phyloP scores from a whole-genome alignment of 495 filamentous ascomycete species.

The Xylaria cubensis region DNA sequence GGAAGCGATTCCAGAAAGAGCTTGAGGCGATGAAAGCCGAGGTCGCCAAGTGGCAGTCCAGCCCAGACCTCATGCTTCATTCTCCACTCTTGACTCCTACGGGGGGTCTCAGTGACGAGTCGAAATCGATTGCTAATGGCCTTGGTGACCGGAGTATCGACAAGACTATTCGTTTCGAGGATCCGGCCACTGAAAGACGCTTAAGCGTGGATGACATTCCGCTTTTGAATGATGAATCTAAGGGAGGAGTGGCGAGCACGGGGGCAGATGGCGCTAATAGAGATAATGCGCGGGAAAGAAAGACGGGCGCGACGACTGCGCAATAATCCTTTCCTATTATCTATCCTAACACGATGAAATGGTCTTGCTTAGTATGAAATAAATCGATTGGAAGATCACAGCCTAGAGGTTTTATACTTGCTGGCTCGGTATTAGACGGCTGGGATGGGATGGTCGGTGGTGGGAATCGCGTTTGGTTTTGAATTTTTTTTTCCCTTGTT shows the following conservation, averaged over 20 bases:
- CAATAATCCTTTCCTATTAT: neutral
- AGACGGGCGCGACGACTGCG: slow-evolving; percentile 27
- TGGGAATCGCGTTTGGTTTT: neutral
- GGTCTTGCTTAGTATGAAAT: neutral
- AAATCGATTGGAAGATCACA: neutral
- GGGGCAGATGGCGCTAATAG: slow-evolving; percentile 50
- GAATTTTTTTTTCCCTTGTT: neutral
- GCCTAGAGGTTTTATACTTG: neutral
- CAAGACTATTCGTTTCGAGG: slow-evolving; percentile 34
- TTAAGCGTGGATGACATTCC: slow-evolving; percentile 62
- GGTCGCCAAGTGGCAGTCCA: slow-evolving; percentile 85
- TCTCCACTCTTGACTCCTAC: slow-evolving; percentile 51
- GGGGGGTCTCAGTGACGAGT: slow-evolving; percentile 19
- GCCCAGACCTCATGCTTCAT: slow-evolving; percentile 50
- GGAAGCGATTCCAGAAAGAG: slow-evolving; percentile 95
- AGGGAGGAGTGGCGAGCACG: slow-evolving; percentile 36
- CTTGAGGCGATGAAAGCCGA: slow-evolving; percentile 88
- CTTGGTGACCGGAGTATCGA: slow-evolving; percentile 28
- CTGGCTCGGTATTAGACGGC: slow-evolving; percentile 2
- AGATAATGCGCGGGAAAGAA: slow-evolving; percentile 53
- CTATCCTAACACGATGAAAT: neutral
- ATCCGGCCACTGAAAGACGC: slow-evolving; percentile 34
- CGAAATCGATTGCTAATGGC: neutral
- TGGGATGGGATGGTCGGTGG: neutral
- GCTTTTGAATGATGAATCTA: slow-evolving; percentile 55